Percentiles rank a stretch among this genome's conserved stretches.
Conservation (phyloP, 2,329 filamentous ascomycete species). For the Oidium heveae region DNA sequence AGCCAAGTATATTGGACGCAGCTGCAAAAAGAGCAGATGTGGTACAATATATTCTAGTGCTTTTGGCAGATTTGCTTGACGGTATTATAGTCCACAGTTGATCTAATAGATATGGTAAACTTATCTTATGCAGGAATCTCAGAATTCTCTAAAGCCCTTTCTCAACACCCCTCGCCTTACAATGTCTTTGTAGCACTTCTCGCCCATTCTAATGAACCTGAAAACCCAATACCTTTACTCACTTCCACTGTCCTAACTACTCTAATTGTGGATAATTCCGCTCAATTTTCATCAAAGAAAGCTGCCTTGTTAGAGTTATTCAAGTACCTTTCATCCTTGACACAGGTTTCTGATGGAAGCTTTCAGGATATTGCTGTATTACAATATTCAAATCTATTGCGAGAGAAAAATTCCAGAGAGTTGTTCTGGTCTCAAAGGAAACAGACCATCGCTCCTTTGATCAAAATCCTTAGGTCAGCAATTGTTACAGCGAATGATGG, state of each 20-base stretch:
- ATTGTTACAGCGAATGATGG: constrained; percentile 46
- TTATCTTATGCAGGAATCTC: constrained; percentile 39
- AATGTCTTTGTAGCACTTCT: constrained; percentile 65
- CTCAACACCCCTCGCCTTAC: constrained; percentile 54
- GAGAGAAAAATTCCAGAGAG: constrained; percentile 45
- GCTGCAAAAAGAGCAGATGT: constrained; percentile 73
- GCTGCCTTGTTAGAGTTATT: constrained; percentile 59
- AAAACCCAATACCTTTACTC: constrained; percentile 69
- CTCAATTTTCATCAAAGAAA: constrained; percentile 35
- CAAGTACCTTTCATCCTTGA: constrained; percentile 61
- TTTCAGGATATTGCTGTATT: constrained; percentile 91
- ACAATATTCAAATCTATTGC: constrained; percentile 64
- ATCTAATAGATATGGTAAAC: constrained; percentile 1
- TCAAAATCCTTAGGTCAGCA: constrained; percentile 60
- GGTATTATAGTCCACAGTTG: constrained; percentile 24
- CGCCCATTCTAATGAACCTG: constrained; percentile 43
- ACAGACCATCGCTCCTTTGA: constrained; percentile 59
- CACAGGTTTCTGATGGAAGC: constrained; percentile 66
- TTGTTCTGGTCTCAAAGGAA: constrained; percentile 80
- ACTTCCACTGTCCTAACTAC: constrained; percentile 67
- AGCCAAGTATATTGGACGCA: constrained; percentile 50
- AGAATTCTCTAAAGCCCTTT: constrained; percentile 48
- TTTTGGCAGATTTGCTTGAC: constrained; percentile 68
- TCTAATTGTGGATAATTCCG: constrained; percentile 37
- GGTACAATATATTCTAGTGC: constrained; percentile 79